A percentile compares a stretch with the other conserved stretches of the same genome.
phyloP scores from a whole-genome alignment of 2,329 filamentous ascomycete species.

The Beauveria pseudobassiana region DNA sequence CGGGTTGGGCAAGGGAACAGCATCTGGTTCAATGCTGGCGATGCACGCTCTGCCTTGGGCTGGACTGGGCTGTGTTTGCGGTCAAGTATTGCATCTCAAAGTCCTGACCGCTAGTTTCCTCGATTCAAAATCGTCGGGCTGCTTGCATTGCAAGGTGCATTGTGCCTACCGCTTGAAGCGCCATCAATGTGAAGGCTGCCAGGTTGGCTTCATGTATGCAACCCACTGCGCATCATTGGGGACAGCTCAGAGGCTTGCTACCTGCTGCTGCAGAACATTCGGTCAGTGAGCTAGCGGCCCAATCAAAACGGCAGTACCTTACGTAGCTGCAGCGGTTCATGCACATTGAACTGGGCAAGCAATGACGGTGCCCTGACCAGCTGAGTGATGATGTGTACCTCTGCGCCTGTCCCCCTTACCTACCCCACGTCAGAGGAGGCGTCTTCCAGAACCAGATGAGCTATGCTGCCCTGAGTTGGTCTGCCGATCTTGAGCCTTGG shows the following conservation, averaged over 20 bases:
- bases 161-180: conserved; percentile 8
- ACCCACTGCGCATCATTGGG: not conserved
- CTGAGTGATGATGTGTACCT: not conserved
- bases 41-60: conserved; percentile 7
- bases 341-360: not conserved
- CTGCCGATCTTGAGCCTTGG: not conserved
- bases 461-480: not conserved
- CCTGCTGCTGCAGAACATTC: conserved; percentile 9
- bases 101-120: conserved; percentile 8
- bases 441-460: not conserved
- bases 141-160: not conserved
- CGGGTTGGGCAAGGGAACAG: conserved; percentile 1
- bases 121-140: not conserved
- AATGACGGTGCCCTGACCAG: not conserved
- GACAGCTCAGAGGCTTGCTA: not conserved
- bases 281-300: conserved; percentile 6
- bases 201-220: not conserved
- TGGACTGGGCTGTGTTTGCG: conserved; percentile 1
- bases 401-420: not conserved
- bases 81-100: not conserved
- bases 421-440: not conserved
- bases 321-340: conserved; percentile 8
- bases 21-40: not conserved
- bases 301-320: not conserved
- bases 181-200: not conserved